Conservation (phyloP, 108 stramenopile genomes). For the Cyclotella sp. region DNA sequence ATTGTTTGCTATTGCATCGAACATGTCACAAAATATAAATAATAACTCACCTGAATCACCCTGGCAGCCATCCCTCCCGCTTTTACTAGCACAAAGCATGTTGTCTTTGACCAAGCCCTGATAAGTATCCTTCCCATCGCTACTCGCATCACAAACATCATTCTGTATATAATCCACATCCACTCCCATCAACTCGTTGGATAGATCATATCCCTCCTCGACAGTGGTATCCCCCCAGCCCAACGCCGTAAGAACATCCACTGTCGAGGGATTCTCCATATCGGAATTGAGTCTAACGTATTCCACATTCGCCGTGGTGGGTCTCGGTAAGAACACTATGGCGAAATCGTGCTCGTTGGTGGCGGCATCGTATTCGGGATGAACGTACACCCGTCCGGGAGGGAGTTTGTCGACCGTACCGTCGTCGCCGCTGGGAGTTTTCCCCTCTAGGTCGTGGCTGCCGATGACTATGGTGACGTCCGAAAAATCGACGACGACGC, state of each 20-base stretch:
- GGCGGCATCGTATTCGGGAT: slow-evolving; percentile 3
- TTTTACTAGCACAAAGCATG: slow-evolving; percentile 7
- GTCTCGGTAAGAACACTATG: not conserved
- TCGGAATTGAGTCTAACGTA: slow-evolving; percentile 4
- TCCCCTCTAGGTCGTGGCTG: not conserved
- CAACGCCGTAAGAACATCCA: slow-evolving; percentile 1
- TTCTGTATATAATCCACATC: slow-evolving; percentile 10
- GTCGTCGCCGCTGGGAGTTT: not conserved
- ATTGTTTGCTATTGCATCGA: not conserved
- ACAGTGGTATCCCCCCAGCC: slow-evolving; percentile 6
- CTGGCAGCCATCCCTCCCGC: slow-evolving; percentile 15
- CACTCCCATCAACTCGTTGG: not conserved
- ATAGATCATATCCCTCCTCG: slow-evolving; percentile 5
- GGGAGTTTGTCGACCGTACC: not conserved
- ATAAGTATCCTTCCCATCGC: slow-evolving; percentile 3
- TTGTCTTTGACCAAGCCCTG: not conserved
- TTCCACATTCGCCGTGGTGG: not conserved
- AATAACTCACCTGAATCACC: slow-evolving; percentile 4
- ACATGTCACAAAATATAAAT: not conserved
- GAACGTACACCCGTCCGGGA: not conserved
- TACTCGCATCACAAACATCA: slow-evolving; percentile 13
- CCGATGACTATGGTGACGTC: slow-evolving; percentile 5
- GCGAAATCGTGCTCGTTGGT: slow-evolving; percentile 8
- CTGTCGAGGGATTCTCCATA: not conserved
- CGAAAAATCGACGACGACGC: not conserved